Evolutionary conservation across 805 yeast genomes (phyloP).

Genomic region (Vanderwaltozyma verrucispora): DNA sequence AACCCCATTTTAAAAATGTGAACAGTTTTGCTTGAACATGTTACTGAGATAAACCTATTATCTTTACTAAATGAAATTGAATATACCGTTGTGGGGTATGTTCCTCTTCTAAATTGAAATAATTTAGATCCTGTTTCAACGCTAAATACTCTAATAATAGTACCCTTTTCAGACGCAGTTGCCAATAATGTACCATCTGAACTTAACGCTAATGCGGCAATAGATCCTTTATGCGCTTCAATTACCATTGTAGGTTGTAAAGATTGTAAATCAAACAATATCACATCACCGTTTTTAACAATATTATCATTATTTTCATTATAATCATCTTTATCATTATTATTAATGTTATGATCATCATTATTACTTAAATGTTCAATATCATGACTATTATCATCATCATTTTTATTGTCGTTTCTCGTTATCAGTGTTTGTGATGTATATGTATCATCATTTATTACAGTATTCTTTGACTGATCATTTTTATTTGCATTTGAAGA

Average conservation of each 20-base stretch:
- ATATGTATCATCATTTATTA: no score
- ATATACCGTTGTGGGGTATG: slow-evolving; percentile 72
- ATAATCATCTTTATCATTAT: slow-evolving; percentile 3
- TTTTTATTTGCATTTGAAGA: slow-evolving; percentile 3
- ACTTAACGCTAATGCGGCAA: slow-evolving; percentile 55
- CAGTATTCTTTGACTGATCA: no score
- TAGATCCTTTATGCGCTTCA: slow-evolving; percentile 61
- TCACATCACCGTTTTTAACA: slow-evolving; percentile 50
- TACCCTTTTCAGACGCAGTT: slow-evolving; percentile 69
- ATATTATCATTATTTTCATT: slow-evolving; percentile 7
- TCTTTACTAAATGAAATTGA: slow-evolving; percentile 68
- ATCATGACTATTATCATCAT: not conserved
- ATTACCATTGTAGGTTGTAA: slow-evolving; percentile 58
- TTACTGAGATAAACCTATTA: slow-evolving; percentile 64
- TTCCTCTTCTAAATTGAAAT: slow-evolving; percentile 64
- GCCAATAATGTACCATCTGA: slow-evolving; percentile 58
- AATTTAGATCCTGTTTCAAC: slow-evolving; percentile 52
- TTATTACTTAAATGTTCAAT: not conserved
- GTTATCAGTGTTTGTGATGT: no score
- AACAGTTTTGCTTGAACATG: slow-evolving; percentile 84
- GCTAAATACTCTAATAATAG: slow-evolving; percentile 60
- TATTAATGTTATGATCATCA: slow-evolving; percentile 5
- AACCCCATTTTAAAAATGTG: slow-evolving; percentile 68
- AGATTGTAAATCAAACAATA: slow-evolving; percentile 50
- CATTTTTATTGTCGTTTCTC: no score